phyloP scores from a whole-genome alignment of 2,329 filamentous ascomycete genomes.

The Blastomyces emzantsi region DNA sequence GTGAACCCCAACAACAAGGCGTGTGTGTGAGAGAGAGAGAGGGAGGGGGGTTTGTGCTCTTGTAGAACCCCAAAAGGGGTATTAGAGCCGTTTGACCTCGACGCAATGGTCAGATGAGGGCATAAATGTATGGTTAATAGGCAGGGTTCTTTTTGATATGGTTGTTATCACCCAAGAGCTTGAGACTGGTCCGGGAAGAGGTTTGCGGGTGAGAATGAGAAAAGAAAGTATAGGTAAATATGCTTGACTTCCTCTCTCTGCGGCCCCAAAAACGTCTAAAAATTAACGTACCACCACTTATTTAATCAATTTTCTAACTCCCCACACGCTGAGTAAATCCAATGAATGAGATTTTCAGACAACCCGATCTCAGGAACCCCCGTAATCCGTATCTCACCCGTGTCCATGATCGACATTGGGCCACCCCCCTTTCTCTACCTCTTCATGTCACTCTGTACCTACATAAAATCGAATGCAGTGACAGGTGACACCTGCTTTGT shows the following conservation, averaged over 20 bases:
- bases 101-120: conserved; percentile 4
- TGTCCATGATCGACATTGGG: background rate
- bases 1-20: too few species aligned
- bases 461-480: conserved; percentile 4
- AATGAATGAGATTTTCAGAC: background rate
- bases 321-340: background rate
- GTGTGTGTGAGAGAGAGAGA: background rate
- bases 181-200: too few species aligned
- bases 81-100: background rate
- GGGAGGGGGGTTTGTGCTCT: background rate
- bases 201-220: background rate
- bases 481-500: background rate
- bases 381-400: background rate
- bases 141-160: background rate
- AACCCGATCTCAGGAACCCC: background rate
- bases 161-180: background rate
- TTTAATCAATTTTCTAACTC: too few species aligned
- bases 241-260: too few species aligned
- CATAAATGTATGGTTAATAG: background rate
- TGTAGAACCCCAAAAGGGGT: background rate
- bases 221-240: too few species aligned
- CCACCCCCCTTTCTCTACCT: background rate
- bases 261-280: too few species aligned
- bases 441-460: conserved; percentile 6
- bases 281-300: too few species aligned